Conservation (phyloP, 2,329 filamentous ascomycete species). For the Xylaria arbuscula region DNA sequence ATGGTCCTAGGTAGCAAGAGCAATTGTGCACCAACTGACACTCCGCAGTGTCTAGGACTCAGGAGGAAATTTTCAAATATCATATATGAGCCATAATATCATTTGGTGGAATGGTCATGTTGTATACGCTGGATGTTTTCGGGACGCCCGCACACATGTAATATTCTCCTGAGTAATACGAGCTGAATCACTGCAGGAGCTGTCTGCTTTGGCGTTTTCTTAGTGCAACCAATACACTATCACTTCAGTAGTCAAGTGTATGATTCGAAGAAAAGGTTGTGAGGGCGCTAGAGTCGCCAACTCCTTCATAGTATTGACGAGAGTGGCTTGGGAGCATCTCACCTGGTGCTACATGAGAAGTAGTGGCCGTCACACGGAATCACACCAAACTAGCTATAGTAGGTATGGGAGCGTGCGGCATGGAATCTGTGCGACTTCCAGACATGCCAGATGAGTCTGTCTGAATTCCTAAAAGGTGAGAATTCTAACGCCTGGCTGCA, state of each 20-base stretch:
- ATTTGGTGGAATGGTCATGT: background rate
- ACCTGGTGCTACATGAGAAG: constrained; percentile 2
- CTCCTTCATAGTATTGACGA: constrained; percentile 4
- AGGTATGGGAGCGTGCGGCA: constrained; percentile 7
- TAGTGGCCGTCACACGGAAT: constrained; percentile 17
- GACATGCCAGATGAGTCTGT: constrained; percentile 2
- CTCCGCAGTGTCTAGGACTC: background rate
- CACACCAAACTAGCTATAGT: constrained; percentile 14
- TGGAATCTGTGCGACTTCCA: constrained; percentile 22
- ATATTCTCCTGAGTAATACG: background rate
- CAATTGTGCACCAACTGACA: too few species aligned
- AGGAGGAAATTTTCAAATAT: background rate
- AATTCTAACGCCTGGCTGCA: constrained; percentile 25
- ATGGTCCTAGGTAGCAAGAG: too few species aligned
- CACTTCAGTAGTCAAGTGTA: constrained; percentile 8
- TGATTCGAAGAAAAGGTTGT: background rate
- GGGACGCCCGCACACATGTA: background rate
- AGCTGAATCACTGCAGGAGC: background rate
- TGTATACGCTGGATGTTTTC: background rate
- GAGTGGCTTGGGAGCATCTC: background rate
- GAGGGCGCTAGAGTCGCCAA: background rate
- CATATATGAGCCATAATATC: background rate
- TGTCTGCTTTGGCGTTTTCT: background rate
- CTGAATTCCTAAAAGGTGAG: constrained; percentile 2
- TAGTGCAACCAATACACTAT: constrained; percentile 4